Evolutionary conservation across 2,329 filamentous ascomycete genomes (phyloP).

Genomic region (Pseudodiploospora longispora): DNA sequence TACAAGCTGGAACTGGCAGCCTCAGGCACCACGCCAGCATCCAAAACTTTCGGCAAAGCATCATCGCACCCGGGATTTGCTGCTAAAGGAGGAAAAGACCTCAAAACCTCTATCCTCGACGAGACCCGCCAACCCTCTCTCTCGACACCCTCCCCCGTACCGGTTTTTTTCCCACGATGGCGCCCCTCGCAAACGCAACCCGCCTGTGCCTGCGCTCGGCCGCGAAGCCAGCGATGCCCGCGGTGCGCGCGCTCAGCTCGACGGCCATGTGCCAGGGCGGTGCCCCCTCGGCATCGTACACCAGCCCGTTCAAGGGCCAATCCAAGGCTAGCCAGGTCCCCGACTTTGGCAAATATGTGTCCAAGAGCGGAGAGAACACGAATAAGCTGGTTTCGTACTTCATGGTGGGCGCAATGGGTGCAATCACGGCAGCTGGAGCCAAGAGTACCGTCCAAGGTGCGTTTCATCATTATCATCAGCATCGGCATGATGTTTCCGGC

Average conservation of each 20-base stretch:
- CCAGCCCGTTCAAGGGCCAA: slow-evolving; percentile 57
- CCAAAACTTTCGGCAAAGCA: slow-evolving; percentile 36
- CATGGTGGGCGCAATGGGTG: slow-evolving; percentile 94
- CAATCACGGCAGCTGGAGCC: slow-evolving; percentile 83
- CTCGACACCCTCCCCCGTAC: slow-evolving; percentile 4
- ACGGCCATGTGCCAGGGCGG: slow-evolving; percentile 40
- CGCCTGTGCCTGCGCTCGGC: slow-evolving; percentile 58
- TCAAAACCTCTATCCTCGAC: slow-evolving; percentile 30
- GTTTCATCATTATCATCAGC: slow-evolving; percentile 23
- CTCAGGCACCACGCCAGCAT: slow-evolving; percentile 31
- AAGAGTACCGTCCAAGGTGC: slow-evolving; percentile 98
- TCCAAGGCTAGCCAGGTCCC: slow-evolving; percentile 64
- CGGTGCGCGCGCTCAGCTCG: slow-evolving; percentile 49
- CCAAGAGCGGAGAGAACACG: slow-evolving; percentile 54
- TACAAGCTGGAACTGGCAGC: slow-evolving; percentile 22
- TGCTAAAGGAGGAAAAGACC: slow-evolving; percentile 34
- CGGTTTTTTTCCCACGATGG: slow-evolving; percentile 40
- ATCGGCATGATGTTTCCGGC: no score
- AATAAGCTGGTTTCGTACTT: slow-evolving; percentile 96
- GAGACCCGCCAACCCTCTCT: slow-evolving; percentile 15
- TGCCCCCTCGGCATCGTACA: slow-evolving; percentile 43
- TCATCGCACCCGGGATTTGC: slow-evolving; percentile 24
- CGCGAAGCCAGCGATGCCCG: slow-evolving; percentile 31
- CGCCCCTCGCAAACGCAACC: slow-evolving; percentile 60
- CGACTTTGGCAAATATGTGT: slow-evolving; percentile 81